Percentiles rank a stretch among this genome's conserved stretches.
phyloP scores from a whole-genome alignment of 2,329 filamentous ascomycete genomes.

The Fusarium palustre region DNA sequence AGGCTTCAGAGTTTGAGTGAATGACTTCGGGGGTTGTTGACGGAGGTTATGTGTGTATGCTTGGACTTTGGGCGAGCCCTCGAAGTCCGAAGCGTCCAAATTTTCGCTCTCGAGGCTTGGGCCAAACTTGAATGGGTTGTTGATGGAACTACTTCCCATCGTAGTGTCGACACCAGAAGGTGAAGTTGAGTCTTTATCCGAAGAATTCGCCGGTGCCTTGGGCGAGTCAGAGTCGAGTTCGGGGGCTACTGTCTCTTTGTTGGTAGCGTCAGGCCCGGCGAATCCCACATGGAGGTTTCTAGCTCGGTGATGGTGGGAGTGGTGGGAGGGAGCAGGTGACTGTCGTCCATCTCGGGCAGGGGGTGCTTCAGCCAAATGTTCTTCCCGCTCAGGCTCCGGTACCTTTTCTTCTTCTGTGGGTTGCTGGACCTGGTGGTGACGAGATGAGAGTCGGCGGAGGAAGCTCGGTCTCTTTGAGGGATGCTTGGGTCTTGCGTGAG shows the following conservation, averaged over 20 bases:
- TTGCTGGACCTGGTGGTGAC: constrained; percentile 44
- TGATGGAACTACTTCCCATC: constrained; percentile 41
- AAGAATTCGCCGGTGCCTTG: background rate
- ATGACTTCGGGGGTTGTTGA: constrained; percentile 75
- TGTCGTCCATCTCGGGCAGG: constrained; percentile 24
- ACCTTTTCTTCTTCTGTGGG: constrained; percentile 4
- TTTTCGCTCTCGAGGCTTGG: constrained; percentile 58
- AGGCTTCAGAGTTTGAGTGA: constrained; percentile 77
- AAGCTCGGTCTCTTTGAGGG: constrained; percentile 58
- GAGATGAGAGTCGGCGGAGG: constrained; percentile 62
- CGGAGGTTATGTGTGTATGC: constrained; percentile 79
- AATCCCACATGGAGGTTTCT: constrained; percentile 69
- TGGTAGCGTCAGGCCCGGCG: constrained; percentile 47
- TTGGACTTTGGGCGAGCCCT: constrained; percentile 51
- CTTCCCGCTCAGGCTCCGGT: constrained; percentile 42
- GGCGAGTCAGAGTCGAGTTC: constrained; percentile 7
- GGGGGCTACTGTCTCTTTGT: constrained; percentile 8
- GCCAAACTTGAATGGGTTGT: constrained; percentile 43
- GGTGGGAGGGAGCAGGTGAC: constrained; percentile 20
- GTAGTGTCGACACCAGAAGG: constrained; percentile 12
- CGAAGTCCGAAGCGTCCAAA: constrained; percentile 53
- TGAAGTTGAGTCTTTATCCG: background rate
- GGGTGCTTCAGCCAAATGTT: constrained; percentile 67
- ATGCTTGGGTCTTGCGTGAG: constrained; percentile 55
- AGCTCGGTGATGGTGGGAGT: constrained; percentile 39